These are phyloP conservation scores for Linum usitatissimum DNA, from an alignment of 345 rosid genomes.

Conservation along the genomic window DNA sequence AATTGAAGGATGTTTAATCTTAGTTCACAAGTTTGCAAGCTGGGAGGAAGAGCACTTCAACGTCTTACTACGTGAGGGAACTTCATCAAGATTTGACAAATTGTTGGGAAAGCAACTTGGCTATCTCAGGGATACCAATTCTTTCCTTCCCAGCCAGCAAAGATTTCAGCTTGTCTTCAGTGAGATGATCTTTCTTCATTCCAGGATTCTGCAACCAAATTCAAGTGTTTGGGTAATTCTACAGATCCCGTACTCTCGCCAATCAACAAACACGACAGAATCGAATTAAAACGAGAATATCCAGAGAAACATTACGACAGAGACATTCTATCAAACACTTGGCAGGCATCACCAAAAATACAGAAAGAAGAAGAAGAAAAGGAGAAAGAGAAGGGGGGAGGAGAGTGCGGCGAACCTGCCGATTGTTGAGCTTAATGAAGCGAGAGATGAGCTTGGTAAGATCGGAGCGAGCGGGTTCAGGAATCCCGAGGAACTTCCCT, in stretches of 20 bases:
- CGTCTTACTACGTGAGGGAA: background rate
- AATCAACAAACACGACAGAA: too few species aligned
- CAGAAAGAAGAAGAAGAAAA: background rate
- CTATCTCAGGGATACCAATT: conserved; percentile 30
- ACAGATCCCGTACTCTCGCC: too few species aligned
- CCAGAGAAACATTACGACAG: background rate
- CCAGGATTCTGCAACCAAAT: conserved; percentile 29
- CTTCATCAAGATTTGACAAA: conserved; percentile 11
- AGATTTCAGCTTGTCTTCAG: conserved; percentile 30
- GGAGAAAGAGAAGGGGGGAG: background rate
- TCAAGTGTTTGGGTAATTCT: background rate
- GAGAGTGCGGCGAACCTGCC: conserved; percentile 30
- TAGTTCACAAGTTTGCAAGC: background rate
- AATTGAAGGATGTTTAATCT: background rate
- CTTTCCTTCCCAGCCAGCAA: conserved; percentile 32
- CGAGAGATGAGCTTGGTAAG: conserved; percentile 28
- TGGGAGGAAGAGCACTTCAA: background rate
- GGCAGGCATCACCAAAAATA: background rate
- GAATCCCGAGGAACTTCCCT: conserved; percentile 32
- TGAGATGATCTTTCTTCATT: conserved; percentile 23
- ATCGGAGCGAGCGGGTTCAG: conserved; percentile 27
- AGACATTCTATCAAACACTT: conserved; percentile 1
- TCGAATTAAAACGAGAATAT: too few species aligned
- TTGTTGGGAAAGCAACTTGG: conserved; percentile 29
- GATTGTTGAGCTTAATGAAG: conserved; percentile 43